Percentiles rank a stretch among this genome's conserved stretches.
Conservation (phyloP, 129 eudicot genomes). For the Logfia minima region DNA sequence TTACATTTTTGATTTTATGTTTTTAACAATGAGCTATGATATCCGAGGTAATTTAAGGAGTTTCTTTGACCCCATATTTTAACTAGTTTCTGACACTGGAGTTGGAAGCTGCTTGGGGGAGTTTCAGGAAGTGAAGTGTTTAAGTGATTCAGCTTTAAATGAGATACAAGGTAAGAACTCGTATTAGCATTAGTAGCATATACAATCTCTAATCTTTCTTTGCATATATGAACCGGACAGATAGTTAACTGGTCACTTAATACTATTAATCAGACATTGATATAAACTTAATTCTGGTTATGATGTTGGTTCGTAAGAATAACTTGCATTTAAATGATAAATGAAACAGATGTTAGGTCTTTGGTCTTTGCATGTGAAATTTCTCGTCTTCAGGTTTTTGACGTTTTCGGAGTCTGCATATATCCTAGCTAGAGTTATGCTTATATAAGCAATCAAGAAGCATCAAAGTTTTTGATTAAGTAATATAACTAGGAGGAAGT, state of each 20-base stretch:
- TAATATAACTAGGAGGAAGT: not conserved
- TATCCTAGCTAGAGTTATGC: not conserved
- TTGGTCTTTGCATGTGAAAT: not conserved
- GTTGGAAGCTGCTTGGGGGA: conserved; percentile 80
- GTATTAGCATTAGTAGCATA: not conserved
- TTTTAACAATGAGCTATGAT: conserved; percentile 1
- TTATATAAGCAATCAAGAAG: not conserved
- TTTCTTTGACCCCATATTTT: conserved; percentile 22
- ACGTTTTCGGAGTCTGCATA: not conserved
- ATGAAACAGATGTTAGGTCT: not conserved
- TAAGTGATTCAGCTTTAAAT: conserved; percentile 30
- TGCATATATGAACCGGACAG: not conserved
- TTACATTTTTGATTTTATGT: not conserved
- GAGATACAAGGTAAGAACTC: conserved; percentile 47
- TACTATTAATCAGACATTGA: conserved; percentile 14
- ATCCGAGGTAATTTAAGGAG: conserved; percentile 11
- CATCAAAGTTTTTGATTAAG: not conserved
- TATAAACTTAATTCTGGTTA: conserved; percentile 8
- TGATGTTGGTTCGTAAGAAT: conserved; percentile 18
- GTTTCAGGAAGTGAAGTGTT: conserved; percentile 52
- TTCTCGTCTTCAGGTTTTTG: not conserved
- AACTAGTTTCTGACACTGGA: conserved; percentile 95
- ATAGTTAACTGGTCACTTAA: not conserved
- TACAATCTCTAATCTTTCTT: not conserved
- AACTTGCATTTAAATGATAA: not conserved